A percentile compares a stretch with the other conserved stretches of the same genome.
Evolutionary conservation across 164 flowering plant genomes (phyloP).

Genomic region (Umbellularia californica): DNA sequence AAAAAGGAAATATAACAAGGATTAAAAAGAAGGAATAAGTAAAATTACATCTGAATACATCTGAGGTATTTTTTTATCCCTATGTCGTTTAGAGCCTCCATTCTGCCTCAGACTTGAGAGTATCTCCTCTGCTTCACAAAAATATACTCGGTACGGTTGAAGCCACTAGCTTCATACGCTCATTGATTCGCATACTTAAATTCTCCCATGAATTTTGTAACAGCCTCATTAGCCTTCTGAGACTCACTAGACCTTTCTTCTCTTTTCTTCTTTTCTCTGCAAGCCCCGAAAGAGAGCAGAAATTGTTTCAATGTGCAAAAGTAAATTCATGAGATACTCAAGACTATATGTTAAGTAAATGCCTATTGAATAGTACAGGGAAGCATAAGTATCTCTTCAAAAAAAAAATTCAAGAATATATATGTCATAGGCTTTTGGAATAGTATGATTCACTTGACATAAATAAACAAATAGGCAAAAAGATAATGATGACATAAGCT

Average conservation of each 20-base stretch:
- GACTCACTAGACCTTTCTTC: constrained; percentile 57
- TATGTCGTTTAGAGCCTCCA: constrained; percentile 1
- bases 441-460: no score
- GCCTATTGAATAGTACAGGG: no score
- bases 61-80: constrained; percentile 13
- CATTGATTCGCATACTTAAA: constrained; percentile 24
- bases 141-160: neutral
- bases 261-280: constrained; percentile 85
- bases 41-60: neutral
- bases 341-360: no score
- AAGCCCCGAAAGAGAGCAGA: neutral
- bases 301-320: neutral
- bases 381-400: no score
- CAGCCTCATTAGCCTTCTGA: constrained; percentile 72
- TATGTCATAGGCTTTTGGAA: no score
- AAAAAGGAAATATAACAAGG: neutral
- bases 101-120: neutral
- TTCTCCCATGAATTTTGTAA: constrained; percentile 48
- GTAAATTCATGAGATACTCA: no score
- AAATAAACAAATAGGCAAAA: no score
- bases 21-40: neutral
- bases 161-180: neutral
- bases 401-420: no score
- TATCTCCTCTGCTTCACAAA: neutral
- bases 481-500: no score